Base-by-base conservation (phyloP, 805 yeast species). In the Starmerella vaccinii region DNA sequence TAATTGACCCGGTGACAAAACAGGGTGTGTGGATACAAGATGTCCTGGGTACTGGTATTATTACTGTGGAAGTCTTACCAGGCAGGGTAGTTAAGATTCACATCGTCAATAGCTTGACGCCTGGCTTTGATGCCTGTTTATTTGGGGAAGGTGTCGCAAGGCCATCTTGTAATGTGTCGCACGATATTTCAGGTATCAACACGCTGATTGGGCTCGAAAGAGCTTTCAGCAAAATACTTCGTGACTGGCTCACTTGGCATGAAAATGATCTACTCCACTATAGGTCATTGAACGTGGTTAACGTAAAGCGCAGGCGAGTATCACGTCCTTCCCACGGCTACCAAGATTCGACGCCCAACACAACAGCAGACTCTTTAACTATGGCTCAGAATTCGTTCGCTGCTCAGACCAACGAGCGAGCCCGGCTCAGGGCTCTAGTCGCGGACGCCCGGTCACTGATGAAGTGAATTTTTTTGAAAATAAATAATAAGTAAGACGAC, bases 271-370 rank as follows among this genome's bases (percentile, higher is more conserved):
- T 39, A 8, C 30, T 39, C 5, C 29, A 39, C 21, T 39, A 39
- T 16, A 18, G 43, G 16, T 39, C 43, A 24, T 13, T 39, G 43
- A 39, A 39, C 13, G 30, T 39, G 5, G 43, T 39, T 13, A 39
- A 39, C 21, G 30, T 34, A 10, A 48, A 48, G 35, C 50, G 50
- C 10, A 33, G 50, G 33, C 46, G 50, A 19, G 18, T 47, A 5
- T 38, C 42, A 12, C 43, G 24, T n/a, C 43, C 43, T 6, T 5
- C 43, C 15, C 15, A 18, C 18, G 15, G 43, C 43, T 26, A 5
- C n/a, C 19, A 24, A 22, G 43, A 23, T 1, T 24, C 43, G 12
- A 13, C 19, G 19, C 6, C 21, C n/a, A 21, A 39, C 40, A 12
- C 26, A 1, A 37, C 26, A 8, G 3, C 26, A 5, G 40, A 37